Conservation (phyloP, 2,329 filamentous ascomycete genomes). For the Aotearoamyces nothofagi region DNA sequence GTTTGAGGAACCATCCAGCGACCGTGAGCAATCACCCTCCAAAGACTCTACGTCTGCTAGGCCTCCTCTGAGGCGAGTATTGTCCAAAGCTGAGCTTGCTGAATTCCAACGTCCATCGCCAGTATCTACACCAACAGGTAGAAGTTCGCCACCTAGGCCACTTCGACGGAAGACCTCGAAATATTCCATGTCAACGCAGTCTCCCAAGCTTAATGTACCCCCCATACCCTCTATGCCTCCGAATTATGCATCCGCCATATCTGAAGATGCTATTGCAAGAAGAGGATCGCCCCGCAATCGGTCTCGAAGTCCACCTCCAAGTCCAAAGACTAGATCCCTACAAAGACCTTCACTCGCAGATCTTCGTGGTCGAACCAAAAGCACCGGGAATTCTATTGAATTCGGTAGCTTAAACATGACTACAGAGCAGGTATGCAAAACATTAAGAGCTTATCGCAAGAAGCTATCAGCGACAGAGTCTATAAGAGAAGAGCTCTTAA, state of each 20-base stretch:
- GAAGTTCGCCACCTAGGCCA: conserved; percentile 38
- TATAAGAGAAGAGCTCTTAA: conserved; percentile 40
- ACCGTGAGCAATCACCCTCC: conserved; percentile 17
- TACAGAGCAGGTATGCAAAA: conserved; percentile 48
- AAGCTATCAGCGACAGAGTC: conserved; percentile 40
- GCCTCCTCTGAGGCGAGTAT: conserved; percentile 67
- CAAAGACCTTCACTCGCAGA: conserved; percentile 39
- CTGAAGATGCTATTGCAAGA: conserved; percentile 13
- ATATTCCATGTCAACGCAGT: conserved; percentile 30
- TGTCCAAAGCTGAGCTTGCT: conserved; percentile 76
- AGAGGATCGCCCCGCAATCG: conserved; percentile 10
- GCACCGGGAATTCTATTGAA: conserved; percentile 25
- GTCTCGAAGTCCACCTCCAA: conserved; percentile 17
- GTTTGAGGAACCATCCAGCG: conserved; percentile 5
- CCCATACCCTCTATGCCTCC: conserved; percentile 9
- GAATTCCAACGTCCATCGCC: conserved; percentile 50
- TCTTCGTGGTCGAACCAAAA: conserved; percentile 33
- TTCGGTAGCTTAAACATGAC: conserved; percentile 44
- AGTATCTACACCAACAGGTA: conserved; percentile 22
- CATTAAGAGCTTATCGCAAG: conserved; percentile 45
- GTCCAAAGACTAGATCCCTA: conserved; percentile 16
- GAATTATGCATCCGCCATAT: conserved; percentile 12
- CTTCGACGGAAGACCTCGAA: conserved; percentile 38
- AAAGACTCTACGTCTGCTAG: conserved; percentile 38
- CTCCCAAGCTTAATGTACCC: conserved; percentile 28